phyloP scores from a whole-genome alignment of 306 rosid species.

The Senna siamea region DNA sequence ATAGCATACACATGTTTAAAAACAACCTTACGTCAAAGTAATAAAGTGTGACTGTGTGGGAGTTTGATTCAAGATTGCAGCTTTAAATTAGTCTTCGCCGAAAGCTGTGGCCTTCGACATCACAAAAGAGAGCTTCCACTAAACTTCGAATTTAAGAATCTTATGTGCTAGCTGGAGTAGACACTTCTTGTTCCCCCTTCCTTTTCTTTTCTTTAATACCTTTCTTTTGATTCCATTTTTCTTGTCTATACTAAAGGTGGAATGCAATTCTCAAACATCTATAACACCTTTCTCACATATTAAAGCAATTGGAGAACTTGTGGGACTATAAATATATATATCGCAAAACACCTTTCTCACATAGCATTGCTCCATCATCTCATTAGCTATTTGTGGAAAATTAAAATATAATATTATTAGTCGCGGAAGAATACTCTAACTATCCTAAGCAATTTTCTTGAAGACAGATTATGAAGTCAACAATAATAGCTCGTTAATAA shows the following conservation, averaged over 20 bases:
- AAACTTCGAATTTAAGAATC: not conserved
- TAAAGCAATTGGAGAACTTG: too few relatives aligned
- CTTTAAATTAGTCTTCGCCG: constrained; percentile 10
- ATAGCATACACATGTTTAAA: not conserved
- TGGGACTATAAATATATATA: too few relatives aligned
- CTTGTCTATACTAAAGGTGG: not conserved
- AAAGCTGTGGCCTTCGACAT: constrained; percentile 18
- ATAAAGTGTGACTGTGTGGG: not conserved
- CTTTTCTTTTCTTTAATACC: not conserved
- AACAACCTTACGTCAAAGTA: not conserved
- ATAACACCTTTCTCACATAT: too few relatives aligned
- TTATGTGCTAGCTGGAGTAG: not conserved
- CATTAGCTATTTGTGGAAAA: not conserved
- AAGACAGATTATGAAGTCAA: too few relatives aligned
- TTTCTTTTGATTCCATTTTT: not conserved
- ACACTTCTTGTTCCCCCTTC: too few relatives aligned
- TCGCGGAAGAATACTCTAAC: not conserved
- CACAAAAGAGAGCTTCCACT: not conserved
- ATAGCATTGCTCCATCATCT: too few relatives aligned
- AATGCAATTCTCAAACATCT: too few relatives aligned
- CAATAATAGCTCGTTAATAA: not conserved
- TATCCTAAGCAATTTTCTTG: too few relatives aligned
- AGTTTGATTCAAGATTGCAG: not conserved
- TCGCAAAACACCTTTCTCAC: too few relatives aligned
- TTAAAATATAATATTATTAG: not conserved